These are phyloP conservation scores for Dioscorea zingiberensis DNA, from an alignment of 106 monocot genomes.

Conservation along the genomic window DNA sequence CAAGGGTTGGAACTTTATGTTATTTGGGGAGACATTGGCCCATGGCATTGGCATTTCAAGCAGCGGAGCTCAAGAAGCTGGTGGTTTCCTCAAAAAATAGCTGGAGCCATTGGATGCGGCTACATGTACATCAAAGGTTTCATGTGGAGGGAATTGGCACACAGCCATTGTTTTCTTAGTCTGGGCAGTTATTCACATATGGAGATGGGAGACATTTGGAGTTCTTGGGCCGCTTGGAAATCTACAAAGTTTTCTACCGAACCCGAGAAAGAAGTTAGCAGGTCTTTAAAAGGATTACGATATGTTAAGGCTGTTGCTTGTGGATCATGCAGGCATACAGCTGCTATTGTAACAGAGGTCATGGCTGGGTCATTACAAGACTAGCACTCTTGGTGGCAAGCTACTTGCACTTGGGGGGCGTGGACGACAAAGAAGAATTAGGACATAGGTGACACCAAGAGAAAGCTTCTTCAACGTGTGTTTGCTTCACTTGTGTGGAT, in stretches of 20 bases:
- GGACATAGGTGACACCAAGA: conserved; percentile 42
- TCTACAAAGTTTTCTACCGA: conserved; percentile 23
- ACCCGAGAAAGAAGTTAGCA: conserved; percentile 58
- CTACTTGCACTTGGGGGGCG: conserved; percentile 70
- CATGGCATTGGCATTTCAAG: conserved; percentile 7
- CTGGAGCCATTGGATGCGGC: conserved; percentile 18
- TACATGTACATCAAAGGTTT: conserved; percentile 33
- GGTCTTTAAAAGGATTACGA: conserved; percentile 35
- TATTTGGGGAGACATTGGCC: conserved; percentile 43
- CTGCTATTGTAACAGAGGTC: conserved; percentile 49
- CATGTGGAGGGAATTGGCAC: conserved; percentile 67
- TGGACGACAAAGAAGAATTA: conserved; percentile 37
- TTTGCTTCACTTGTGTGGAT: conserved; percentile 43
- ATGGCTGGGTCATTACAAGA: conserved; percentile 22
- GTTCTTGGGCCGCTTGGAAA: conserved; percentile 69
- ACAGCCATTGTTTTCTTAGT: conserved; percentile 38
- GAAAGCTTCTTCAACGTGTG: conserved; percentile 48
- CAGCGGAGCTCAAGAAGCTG: conserved; percentile 18
- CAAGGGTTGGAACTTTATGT: conserved; percentile 53
- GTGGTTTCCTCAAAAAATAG: conserved; percentile 54
- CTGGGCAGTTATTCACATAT: conserved; percentile 51
- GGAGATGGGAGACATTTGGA: conserved; percentile 66
- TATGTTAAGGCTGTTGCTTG: conserved; percentile 59
- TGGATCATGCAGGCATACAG: conserved; percentile 65
- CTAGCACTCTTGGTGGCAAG: conserved; percentile 34